Conservation (phyloP, 2,329 filamentous ascomycete genomes). For the Dissoconium aciculare region DNA sequence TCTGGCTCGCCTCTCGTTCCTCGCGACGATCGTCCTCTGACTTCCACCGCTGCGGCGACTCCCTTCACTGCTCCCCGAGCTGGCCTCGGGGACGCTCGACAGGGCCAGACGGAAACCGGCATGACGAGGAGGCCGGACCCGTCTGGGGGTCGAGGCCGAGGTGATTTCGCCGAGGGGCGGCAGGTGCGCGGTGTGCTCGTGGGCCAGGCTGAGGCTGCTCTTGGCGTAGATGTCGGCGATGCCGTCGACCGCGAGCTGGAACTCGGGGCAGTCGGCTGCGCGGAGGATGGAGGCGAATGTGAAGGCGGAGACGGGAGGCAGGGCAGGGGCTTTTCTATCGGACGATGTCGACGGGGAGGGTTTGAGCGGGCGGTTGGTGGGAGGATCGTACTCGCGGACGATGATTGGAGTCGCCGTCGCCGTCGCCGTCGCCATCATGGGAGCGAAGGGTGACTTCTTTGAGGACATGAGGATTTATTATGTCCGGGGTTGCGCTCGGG, state of each 20-base stretch:
- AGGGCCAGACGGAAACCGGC: slow-evolving; percentile 25
- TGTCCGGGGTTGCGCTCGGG: no score
- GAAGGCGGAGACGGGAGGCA: slow-evolving; percentile 21
- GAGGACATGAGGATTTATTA: no score
- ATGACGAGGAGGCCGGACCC: slow-evolving; percentile 8
- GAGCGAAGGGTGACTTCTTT: no score
- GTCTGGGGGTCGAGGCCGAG: slow-evolving; percentile 11
- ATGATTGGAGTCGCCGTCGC: no score
- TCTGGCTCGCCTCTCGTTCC: no score
- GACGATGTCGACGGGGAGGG: slow-evolving; percentile 1
- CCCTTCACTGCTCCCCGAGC: slow-evolving; percentile 29
- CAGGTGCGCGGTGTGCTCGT: slow-evolving; percentile 48
- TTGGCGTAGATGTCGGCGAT: slow-evolving; percentile 50
- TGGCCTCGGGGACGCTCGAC: slow-evolving; percentile 34
- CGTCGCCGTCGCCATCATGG: no score
- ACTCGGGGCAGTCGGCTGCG: slow-evolving; percentile 36
- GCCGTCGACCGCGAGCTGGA: slow-evolving; percentile 42
- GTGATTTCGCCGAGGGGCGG: slow-evolving; percentile 45
- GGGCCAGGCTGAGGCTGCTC: slow-evolving; percentile 45
- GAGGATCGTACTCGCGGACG: not conserved
- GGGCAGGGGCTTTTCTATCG: slow-evolving; percentile 12
- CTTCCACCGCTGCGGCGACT: slow-evolving; percentile 16
- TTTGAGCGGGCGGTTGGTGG: not conserved
- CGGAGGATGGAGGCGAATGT: slow-evolving; percentile 22
- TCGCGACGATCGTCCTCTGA: no score